Conservation (phyloP, 2,329 filamentous ascomycete species). For the Paraconiothyrium sp. region DNA sequence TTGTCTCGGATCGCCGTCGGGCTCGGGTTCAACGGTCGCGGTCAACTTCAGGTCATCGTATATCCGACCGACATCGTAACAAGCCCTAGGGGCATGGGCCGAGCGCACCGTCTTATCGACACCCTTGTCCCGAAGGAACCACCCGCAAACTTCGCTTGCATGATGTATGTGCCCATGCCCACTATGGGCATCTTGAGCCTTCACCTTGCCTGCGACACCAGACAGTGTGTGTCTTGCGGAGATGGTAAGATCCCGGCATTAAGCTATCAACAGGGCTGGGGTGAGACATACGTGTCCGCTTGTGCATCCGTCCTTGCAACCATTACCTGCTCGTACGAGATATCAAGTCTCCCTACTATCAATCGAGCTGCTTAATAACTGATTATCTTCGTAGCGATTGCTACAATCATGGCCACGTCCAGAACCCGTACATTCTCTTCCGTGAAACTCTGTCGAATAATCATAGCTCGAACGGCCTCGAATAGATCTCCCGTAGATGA, state of each 20-base stretch:
- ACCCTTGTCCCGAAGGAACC: background rate
- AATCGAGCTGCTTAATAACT: background rate
- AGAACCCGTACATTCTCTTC: background rate
- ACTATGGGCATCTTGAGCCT: background rate
- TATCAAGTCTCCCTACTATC: background rate
- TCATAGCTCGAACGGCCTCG: no score
- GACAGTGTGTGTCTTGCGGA: background rate
- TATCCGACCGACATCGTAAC: background rate
- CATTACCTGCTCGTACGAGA: background rate
- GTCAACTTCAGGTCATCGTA: constrained; percentile 1
- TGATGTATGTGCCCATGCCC: background rate
- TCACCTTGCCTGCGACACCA: background rate
- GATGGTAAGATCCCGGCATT: background rate
- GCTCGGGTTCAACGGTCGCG: constrained; percentile 8
- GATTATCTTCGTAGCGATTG: background rate
- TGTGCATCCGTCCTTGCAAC: background rate
- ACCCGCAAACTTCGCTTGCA: background rate
- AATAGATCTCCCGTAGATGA: no score
- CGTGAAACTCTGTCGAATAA: no score
- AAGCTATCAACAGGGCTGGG: background rate
- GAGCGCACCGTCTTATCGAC: background rate
- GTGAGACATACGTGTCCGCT: background rate
- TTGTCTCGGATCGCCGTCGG: constrained; percentile 11
- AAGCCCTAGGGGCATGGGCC: background rate
- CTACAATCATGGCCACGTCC: no score